Conservation (phyloP, 2,329 filamentous ascomycete genomes). For the Trichoderma gracile region DNA sequence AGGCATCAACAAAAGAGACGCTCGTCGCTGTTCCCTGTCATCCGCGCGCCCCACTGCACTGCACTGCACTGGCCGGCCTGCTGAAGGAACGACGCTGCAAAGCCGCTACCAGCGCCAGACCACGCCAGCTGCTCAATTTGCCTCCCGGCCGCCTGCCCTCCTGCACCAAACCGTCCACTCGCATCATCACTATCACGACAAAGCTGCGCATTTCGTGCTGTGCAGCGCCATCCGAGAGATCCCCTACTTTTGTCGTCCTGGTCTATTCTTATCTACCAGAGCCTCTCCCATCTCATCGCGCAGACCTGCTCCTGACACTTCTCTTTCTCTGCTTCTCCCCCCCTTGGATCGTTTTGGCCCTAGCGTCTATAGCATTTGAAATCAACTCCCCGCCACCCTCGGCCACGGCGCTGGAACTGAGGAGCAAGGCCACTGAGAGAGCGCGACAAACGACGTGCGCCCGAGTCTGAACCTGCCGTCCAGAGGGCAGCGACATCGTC, state of each 20-base stretch:
- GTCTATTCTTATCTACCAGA: slow-evolving; percentile 4
- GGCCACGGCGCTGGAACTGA: slow-evolving; percentile 8
- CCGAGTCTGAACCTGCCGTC: background rate
- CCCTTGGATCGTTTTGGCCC: slow-evolving; percentile 8
- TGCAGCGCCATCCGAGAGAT: slow-evolving; percentile 13
- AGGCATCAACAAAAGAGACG: slow-evolving; percentile 35
- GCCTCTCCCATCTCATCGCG: background rate
- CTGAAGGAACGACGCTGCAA: background rate
- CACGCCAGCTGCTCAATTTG: slow-evolving; percentile 12
- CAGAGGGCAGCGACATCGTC: background rate
- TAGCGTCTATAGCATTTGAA: slow-evolving; percentile 24
- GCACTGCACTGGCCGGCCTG: background rate
- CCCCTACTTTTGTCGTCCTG: background rate
- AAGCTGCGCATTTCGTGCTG: background rate
- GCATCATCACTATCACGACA: slow-evolving; percentile 22
- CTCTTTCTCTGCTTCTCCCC: background rate
- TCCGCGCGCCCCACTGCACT: slow-evolving; percentile 19
- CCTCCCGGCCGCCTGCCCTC: slow-evolving; percentile 17
- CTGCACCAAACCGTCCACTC: slow-evolving; percentile 14
- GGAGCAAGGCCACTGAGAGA: background rate
- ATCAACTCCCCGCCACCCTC: slow-evolving; percentile 24
- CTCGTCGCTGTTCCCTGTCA: background rate
- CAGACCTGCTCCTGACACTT: background rate
- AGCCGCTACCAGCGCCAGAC: background rate
- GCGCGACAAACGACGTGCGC: background rate